Conservation (phyloP, 148 eudicot genomes). For the Cornus suecica region DNA sequence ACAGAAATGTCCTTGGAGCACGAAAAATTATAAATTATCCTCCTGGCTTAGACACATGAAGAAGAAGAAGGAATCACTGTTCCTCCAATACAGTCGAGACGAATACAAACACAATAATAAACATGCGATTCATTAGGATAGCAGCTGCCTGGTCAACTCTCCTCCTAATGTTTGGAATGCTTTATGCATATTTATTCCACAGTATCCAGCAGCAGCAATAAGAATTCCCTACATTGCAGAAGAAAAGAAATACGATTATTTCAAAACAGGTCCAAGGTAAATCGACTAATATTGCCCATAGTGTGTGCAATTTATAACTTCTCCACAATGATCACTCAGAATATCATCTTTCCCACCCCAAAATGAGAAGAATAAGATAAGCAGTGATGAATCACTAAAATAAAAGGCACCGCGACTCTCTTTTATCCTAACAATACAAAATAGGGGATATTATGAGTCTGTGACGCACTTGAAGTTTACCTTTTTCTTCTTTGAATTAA, state of each 20-base stretch:
- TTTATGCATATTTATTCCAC: constrained; percentile 9
- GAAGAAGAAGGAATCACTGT: background rate
- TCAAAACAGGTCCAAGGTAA: background rate
- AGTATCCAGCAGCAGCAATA: background rate
- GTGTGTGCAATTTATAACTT: background rate
- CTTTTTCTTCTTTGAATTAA: background rate
- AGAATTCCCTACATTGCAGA: constrained; percentile 11
- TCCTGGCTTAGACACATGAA: background rate
- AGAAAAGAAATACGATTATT: background rate
- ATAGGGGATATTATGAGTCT: background rate
- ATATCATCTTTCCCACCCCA: background rate
- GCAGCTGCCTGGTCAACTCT: constrained; percentile 2
- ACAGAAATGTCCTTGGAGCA: background rate
- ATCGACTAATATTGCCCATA: too few relatives aligned
- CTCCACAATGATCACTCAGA: background rate
- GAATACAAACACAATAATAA: constrained; percentile 5
- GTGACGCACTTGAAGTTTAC: too few relatives aligned
- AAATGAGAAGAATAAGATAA: too few relatives aligned
- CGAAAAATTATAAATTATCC: background rate
- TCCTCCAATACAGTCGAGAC: background rate
- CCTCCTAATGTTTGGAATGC: background rate
- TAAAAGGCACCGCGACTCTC: background rate
- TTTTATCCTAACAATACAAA: background rate
- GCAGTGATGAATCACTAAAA: background rate
- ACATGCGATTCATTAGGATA: constrained; percentile 7